Evolutionary conservation across 305 asterid species (phyloP).

Genomic region (Fraxinus velutina): DNA sequence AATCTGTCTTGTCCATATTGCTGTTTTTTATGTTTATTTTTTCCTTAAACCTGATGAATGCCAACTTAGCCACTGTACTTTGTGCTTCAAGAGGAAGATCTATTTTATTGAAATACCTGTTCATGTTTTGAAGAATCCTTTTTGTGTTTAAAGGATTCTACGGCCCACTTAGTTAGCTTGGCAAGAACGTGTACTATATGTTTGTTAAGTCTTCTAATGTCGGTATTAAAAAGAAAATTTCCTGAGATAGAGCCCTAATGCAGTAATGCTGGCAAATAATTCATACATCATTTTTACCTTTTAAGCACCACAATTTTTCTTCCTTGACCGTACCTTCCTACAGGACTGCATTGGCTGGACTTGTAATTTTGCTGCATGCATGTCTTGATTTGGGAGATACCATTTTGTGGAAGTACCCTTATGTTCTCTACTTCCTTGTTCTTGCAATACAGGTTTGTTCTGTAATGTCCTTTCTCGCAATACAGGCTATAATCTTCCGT

Average conservation of each 20-base stretch:
- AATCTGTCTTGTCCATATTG: background rate
- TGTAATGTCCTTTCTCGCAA: background rate
- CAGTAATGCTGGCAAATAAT: background rate
- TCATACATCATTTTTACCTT: background rate
- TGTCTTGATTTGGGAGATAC: conserved; percentile 86
- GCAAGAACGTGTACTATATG: background rate
- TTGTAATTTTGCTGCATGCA: conserved; percentile 66
- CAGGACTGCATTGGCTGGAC: conserved; percentile 86
- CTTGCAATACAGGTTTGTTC: conserved; percentile 80
- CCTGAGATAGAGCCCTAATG: background rate
- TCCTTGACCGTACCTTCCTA: conserved; percentile 3
- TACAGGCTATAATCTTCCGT: background rate
- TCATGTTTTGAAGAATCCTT: background rate
- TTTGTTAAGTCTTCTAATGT: background rate
- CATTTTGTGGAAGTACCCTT: conserved; percentile 80
- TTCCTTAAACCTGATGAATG: conserved; percentile 4
- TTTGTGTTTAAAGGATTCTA: background rate
- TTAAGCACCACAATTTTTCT: background rate
- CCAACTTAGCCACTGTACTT: background rate
- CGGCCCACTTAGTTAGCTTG: background rate
- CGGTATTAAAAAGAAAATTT: background rate
- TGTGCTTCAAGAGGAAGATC: background rate
- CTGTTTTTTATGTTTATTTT: background rate
- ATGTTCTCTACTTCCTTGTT: conserved; percentile 73
- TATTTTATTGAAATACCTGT: background rate